These are phyloP conservation scores for Candida sanyaensis DNA, from an alignment of 1,139 yeast species.

Conservation along the genomic window DNA sequence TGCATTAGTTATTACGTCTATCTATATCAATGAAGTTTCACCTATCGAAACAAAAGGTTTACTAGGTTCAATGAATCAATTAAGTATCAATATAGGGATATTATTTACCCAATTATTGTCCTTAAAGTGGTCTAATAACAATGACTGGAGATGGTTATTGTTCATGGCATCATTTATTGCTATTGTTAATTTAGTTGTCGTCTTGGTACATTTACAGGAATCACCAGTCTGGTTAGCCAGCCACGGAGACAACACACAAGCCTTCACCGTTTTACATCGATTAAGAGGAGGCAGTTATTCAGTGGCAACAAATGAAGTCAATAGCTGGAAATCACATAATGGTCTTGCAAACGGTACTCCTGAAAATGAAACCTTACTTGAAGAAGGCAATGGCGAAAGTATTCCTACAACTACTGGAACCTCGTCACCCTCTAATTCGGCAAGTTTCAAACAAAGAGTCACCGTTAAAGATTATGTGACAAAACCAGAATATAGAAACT, in stretches of 20 bases:
- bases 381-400: conserved; percentile 18
- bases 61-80: conserved; percentile 86
- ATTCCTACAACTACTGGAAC: conserved; percentile 1
- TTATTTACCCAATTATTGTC: conserved; percentile 77
- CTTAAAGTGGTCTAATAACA: conserved; percentile 60
- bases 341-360: conserved; percentile 7
- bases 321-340: conserved; percentile 30
- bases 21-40: conserved; percentile 77
- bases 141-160: conserved; percentile 73
- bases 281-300: conserved; percentile 46
- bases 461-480: conserved; percentile 48
- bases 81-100: conserved; percentile 82
- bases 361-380: conserved; percentile 14
- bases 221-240: conserved; percentile 80
- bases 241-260: conserved; percentile 33
- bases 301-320: conserved; percentile 38
- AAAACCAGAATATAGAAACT: conserved; percentile 52
- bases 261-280: conserved; percentile 36
- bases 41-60: conserved; percentile 71
- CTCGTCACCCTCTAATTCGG: not conserved
- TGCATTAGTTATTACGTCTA: conserved; percentile 80
- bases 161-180: conserved; percentile 61
- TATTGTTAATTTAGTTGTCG: conserved; percentile 42
- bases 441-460: conserved; percentile 18
- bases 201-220: conserved; percentile 57